phyloP scores from a whole-genome alignment of 495 filamentous ascomycete genomes.

The Neurospora sp. region DNA sequence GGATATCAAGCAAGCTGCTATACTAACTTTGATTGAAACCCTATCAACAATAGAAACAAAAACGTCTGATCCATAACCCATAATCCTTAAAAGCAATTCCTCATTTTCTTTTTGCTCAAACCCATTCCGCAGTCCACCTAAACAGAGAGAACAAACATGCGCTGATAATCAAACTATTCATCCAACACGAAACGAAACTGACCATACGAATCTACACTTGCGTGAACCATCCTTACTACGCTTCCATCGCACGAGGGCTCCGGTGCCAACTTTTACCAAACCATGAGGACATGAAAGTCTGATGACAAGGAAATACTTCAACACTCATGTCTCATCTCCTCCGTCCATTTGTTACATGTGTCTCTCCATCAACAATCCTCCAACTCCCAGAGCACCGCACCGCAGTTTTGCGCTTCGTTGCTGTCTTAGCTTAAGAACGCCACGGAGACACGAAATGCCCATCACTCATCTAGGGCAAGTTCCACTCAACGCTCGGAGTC shows the following conservation, averaged over 20 bases:
- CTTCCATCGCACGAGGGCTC: not conserved
- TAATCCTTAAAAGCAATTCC: not conserved
- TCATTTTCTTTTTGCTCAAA: not conserved
- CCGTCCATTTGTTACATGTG: not conserved
- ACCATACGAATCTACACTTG: not conserved
- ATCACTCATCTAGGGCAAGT: not conserved
- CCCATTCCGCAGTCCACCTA: not conserved
- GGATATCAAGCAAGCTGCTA: not conserved
- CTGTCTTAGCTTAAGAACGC: not conserved
- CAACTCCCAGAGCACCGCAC: not conserved
- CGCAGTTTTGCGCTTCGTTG: not conserved
- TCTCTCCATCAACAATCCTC: not conserved
- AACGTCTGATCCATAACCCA: not conserved
- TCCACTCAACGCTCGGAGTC: not conserved
- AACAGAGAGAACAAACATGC: not conserved
- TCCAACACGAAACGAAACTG: not conserved
- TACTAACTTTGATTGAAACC: not conserved
- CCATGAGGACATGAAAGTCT: not conserved
- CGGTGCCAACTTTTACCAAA: not conserved
- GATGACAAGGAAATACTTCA: not conserved
- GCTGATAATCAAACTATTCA: not conserved
- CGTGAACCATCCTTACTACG: not conserved
- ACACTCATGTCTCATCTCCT: not conserved
- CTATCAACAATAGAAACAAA: not conserved
- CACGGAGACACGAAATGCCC: not conserved